Base-by-base conservation (phyloP, 2,329 filamentous ascomycete species). In the Acrodontium crateriforme region DNA sequence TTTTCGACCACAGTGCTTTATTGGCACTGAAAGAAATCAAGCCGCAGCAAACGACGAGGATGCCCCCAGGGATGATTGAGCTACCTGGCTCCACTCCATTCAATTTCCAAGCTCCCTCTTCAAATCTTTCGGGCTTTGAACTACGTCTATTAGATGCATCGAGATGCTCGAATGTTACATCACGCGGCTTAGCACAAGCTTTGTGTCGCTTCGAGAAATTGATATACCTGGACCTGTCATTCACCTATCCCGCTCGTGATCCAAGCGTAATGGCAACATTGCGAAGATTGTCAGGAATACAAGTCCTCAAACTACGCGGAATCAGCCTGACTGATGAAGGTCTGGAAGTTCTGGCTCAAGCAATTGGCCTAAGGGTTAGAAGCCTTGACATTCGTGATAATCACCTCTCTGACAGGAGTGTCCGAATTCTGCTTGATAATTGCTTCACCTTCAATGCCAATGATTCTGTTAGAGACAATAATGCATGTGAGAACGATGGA, bases 1-100 rank as follows among this genome's bases (percentile, higher is more conserved):
- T 73, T 44, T 74, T 75, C 41, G 71, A 75, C 31, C 69, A 75
- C 44, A 61, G 62, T 34, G 59, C 67, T 11, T 58, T 74, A 29
- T 52, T 61, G 31, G 64, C 62, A 2, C 42, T 74, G 30, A 60
- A 54, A 28, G 44, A 52, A 9, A 28, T 30, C 9, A 29, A 28
- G 16, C 28, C 36, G 15, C 20, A 54, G 46, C 35, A 24, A 35
- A 9, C 44, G 40, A 36, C 42, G 44, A 32, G 42, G 32, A 12
- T 16, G 11, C 14, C 18, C 11, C 34, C 24, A 29, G 40, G 42
- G 10, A 28, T 40, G 4, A 32, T 49, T 3, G 39, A 45, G 18
- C 50, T 52, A 17, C 56, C 56, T 8, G 44, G 44, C 2, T 59
- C 42, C 6, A 25, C 15, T n/a, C 45, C 37, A 1, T 34, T 17